phyloP scores from a whole-genome alignment of 139 green algal genomes.

The Bryopsis sp. region DNA sequence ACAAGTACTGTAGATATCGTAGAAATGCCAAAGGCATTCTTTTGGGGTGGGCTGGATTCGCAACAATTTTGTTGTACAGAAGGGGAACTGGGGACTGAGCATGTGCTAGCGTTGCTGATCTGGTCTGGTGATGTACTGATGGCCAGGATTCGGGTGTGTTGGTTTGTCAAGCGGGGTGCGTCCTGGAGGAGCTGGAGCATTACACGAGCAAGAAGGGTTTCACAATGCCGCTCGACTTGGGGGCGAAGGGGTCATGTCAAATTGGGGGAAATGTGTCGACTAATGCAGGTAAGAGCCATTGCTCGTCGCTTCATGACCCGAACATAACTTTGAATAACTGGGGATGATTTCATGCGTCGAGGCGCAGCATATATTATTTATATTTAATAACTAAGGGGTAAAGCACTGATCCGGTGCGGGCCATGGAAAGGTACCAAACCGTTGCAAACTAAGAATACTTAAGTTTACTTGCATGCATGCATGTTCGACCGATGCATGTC shows the following conservation, averaged over 20 bases:
- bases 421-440: too few relatives aligned
- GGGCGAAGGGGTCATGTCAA: constrained; percentile 90
- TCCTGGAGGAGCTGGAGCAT: constrained; percentile 71
- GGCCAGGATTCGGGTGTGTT: constrained; percentile 37
- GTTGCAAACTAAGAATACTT: too few relatives aligned
- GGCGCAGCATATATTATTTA: too few relatives aligned
- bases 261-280: constrained; percentile 97
- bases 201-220: constrained; percentile 42
- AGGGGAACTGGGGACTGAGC: background rate
- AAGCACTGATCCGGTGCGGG: too few relatives aligned
- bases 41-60: too few relatives aligned
- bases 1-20: too few relatives aligned
- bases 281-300: constrained; percentile 70
- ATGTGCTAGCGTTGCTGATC: background rate
- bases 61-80: background rate
- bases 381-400: too few relatives aligned
- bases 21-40: too few relatives aligned
- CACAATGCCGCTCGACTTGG: constrained; percentile 89
- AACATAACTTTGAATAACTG: too few relatives aligned
- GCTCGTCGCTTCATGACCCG: background rate
- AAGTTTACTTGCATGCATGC: too few relatives aligned
- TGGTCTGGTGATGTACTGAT: background rate
- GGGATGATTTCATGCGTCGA: too few relatives aligned
- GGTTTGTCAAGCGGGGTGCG: constrained; percentile 67
- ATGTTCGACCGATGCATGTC: too few relatives aligned